These are phyloP conservation scores for Murraya koenigii DNA, from an alignment of 345 rosid species.

Conservation along the genomic window DNA sequence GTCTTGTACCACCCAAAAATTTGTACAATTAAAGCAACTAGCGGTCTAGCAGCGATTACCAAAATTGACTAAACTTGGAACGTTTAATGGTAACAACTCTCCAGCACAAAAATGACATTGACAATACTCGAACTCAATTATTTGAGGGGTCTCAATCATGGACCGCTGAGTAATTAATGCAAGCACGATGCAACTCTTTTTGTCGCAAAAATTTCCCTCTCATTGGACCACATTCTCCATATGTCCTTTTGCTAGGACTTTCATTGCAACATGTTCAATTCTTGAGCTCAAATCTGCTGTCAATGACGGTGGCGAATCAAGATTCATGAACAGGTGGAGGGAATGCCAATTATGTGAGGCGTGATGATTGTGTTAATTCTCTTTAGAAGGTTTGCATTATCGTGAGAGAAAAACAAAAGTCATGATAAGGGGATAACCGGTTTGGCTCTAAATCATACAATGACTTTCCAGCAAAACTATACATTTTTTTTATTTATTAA, in stretches of 20 bases:
- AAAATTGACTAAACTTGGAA: no score
- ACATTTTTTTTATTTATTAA: background rate
- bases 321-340: slow-evolving; percentile 9
- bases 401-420: background rate
- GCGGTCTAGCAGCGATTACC: no score
- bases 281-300: slow-evolving; percentile 28
- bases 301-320: slow-evolving; percentile 28
- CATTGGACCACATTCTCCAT: slow-evolving; percentile 1
- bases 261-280: background rate
- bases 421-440: slow-evolving; percentile 20
- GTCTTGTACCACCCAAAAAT: no score
- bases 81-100: background rate
- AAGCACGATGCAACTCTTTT: background rate
- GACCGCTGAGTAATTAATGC: background rate
- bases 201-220: background rate
- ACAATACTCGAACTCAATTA: background rate
- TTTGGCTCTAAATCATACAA: background rate
- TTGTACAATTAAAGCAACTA: no score
- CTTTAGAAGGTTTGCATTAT: background rate
- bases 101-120: background rate
- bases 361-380: slow-evolving; percentile 1
- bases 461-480: slow-evolving; percentile 3
- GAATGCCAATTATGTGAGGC: slow-evolving; percentile 15
- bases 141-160: background rate
- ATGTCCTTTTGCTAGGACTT: background rate